Conservation (phyloP, 495 filamentous ascomycete species). For the Choiromyces venosus region DNA sequence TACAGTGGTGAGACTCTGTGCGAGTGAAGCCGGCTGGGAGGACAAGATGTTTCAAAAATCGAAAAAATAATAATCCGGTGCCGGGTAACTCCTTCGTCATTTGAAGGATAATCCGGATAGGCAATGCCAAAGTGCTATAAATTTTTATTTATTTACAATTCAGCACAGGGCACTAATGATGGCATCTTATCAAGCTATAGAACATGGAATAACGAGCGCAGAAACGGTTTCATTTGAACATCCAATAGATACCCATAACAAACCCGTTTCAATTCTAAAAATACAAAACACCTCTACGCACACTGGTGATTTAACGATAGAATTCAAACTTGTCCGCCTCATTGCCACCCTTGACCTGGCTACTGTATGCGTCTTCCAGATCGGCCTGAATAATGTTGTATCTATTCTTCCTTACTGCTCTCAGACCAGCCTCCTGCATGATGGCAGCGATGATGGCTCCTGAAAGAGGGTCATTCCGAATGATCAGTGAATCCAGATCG, state of each 20-base stretch:
- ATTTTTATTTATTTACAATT: neutral
- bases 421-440: conserved; percentile 96
- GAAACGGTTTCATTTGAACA: neutral
- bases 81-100: neutral
- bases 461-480: conserved; percentile 89
- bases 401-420: conserved; percentile 93
- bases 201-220: neutral
- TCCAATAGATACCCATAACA: neutral
- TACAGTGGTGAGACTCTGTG: neutral
- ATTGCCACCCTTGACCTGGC: conserved; percentile 82
- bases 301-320: conserved; percentile 46
- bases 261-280: conserved; percentile 1
- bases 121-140: neutral
- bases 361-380: conserved; percentile 90
- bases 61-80: neutral
- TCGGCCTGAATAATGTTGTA: conserved; percentile 98
- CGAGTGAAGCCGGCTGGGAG: neutral
- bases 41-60: neutral
- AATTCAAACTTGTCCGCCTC: conserved; percentile 76
- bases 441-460: conserved; percentile 96
- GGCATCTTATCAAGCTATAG: neutral
- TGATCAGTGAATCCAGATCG: conserved; percentile 89
- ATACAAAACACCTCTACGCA: conserved; percentile 1
- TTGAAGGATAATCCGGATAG: neutral
- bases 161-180: neutral